Percentiles rank a stretch among this genome's conserved stretches.
These are phyloP conservation scores for Umbelopsis isabellina DNA, from an alignment of 192 early-diverging fungal genomes.

Conservation along the genomic window DNA sequence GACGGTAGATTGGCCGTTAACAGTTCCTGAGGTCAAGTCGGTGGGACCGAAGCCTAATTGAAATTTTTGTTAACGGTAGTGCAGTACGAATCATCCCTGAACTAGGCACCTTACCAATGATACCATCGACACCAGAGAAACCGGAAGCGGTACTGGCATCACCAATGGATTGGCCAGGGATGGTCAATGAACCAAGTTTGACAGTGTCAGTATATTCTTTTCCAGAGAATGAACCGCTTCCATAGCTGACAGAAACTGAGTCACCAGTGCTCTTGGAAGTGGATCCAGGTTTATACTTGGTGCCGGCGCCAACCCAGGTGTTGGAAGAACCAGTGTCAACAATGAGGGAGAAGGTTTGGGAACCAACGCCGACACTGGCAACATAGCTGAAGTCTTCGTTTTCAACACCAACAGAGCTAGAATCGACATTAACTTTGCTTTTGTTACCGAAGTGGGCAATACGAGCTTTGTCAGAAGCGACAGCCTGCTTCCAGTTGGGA, in stretches of 20 bases:
- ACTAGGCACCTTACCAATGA: conserved; percentile 28
- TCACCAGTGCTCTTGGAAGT: conserved; percentile 18
- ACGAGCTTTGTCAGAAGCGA: conserved; percentile 24
- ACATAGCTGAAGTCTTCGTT: conserved; percentile 32
- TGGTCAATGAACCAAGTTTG: conserved; percentile 16
- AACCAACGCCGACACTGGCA: conserved; percentile 23
- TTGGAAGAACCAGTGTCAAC: conserved; percentile 40
- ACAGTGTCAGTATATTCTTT: conserved; percentile 31
- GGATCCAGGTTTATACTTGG: conserved; percentile 20
- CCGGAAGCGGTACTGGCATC: conserved; percentile 25
- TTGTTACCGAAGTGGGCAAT: background rate
- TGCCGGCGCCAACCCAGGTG: conserved; percentile 32
- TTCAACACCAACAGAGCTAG: conserved; percentile 16
- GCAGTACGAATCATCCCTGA: too few species aligned
- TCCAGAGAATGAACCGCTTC: conserved; percentile 29
- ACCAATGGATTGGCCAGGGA: conserved; percentile 24
- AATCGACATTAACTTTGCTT: background rate
- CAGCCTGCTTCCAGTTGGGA: conserved; percentile 25
- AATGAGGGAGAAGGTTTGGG: conserved; percentile 33
- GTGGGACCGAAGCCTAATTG: conserved; percentile 24
- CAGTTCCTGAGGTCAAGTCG: conserved; percentile 22
- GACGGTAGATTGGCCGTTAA: background rate
- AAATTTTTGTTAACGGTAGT: background rate
- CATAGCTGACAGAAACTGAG: conserved; percentile 29
- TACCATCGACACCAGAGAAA: conserved; percentile 39